Percentiles rank a stretch among this genome's conserved stretches.
phyloP scores from a whole-genome alignment of 164 flowering plant genomes.

The grape (Vitis vinifera) region ASM3070453v1 NC_081808.1:21102001-21102500 shows the following conservation, averaged over 20 bases:
- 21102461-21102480: background rate
- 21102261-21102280: slow-evolving; percentile 17
- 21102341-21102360: background rate
- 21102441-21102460: background rate
- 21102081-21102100: background rate
- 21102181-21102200: slow-evolving; percentile 13
- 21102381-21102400: slow-evolving; percentile 5
- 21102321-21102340: background rate
- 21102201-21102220: background rate
- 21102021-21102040: background rate
- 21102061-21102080: background rate
- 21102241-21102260: slow-evolving; percentile 12
- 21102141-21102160: background rate
- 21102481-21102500: background rate
- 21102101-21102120: slow-evolving; percentile 12
- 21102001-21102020: background rate
- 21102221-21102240: slow-evolving; percentile 8
- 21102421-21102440: background rate
- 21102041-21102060: background rate
- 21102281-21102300: slow-evolving; percentile 13
- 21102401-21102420: background rate
- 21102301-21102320: background rate
- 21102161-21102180: background rate
- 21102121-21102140: slow-evolving; percentile 5
- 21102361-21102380: background rate